Base-by-base conservation (phyloP, 257 asterid genomes). In the Paraleonurus japonicus region DNA sequence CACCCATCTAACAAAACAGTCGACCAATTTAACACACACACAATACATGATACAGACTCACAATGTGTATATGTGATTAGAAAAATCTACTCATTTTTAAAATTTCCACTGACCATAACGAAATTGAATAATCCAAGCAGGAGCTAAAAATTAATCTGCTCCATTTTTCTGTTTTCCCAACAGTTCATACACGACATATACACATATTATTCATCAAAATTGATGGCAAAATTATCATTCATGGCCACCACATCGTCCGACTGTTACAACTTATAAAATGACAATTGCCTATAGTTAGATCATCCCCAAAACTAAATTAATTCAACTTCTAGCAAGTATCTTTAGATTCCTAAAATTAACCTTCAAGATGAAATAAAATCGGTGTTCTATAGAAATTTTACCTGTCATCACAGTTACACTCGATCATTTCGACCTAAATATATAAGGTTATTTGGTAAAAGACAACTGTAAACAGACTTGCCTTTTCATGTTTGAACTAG, bases 401-500 rank as follows among this genome's bases (percentile, higher is more conserved):
- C 54, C 54, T 5, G 22, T 47, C 17, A 37, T 37, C 12, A 37
- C 45, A 37, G 45, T 10, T 9, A 15, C 12, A 10, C 4, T 9
- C 45, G 45, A 37, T 37, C 45, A 41, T 12, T 11, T 2, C 50
- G 2, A 41, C 16, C 20, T 47, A n/a, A 5, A 15, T n/a, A 45
- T 15, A n/a, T 3, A 15, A 51, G 60, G 15, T 22, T 20, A 53
- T 3, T 19, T 8, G 10, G 58, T 19, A 50, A 17, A 50, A 2
- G 22, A 50, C 16, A 11, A 45, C 53, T 0, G 19, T 12, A 45
- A 45, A 45, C 2, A 12, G 53, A 45, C 19, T 48, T 17, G 2
- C 30, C 39, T 22, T n/a, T 59, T 77, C 74, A 79, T 7, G 82
- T 61, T 65, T 82, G 87, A 37, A 87, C 90, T 47, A 87, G 77